Evolutionary conservation across 306 rosid genomes (phyloP).

Genomic region (Adenanthera pavonina): DNA sequence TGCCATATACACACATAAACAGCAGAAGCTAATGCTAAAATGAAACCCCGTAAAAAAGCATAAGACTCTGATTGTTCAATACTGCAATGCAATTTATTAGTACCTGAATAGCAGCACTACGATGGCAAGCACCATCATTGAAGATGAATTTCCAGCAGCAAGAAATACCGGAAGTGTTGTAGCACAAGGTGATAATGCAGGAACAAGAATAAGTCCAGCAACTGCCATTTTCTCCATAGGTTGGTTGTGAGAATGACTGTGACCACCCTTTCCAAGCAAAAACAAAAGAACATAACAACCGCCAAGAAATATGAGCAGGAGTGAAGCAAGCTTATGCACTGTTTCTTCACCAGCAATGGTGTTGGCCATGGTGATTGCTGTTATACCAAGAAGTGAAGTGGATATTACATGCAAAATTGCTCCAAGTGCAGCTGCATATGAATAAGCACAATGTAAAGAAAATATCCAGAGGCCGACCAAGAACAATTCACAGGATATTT

Average conservation of each 20-base stretch:
- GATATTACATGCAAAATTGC: conserved; percentile 94
- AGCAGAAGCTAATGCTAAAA: background rate
- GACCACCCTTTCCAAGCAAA: conserved; percentile 84
- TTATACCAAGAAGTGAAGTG: conserved; percentile 91
- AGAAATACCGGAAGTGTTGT: conserved; percentile 98
- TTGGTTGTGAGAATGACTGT: conserved; percentile 91
- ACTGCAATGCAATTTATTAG: conserved; percentile 8
- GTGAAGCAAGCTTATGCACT: conserved; percentile 92
- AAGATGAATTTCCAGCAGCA: conserved; percentile 93
- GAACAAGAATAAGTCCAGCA: conserved; percentile 97
- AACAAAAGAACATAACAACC: conserved; percentile 79
- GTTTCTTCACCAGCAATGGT: conserved; percentile 99
- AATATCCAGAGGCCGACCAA: conserved; percentile 9
- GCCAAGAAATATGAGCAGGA: conserved; percentile 86
- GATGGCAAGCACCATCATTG: conserved; percentile 96
- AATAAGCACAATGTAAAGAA: conserved; percentile 29
- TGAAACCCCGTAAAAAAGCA: conserved; percentile 9
- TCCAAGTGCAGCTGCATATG: conserved; percentile 89
- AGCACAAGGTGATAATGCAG: conserved; percentile 97
- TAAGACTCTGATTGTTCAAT: background rate
- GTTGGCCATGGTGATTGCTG: conserved; percentile 99
- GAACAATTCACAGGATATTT: conserved; percentile 17
- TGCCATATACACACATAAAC: background rate
- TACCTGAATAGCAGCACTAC: conserved; percentile 90
- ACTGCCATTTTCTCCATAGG: conserved; percentile 99